These are phyloP conservation scores for Strobilomyces confusus DNA, from an alignment of 768 basidiomycete species.

Conservation along the genomic window DNA sequence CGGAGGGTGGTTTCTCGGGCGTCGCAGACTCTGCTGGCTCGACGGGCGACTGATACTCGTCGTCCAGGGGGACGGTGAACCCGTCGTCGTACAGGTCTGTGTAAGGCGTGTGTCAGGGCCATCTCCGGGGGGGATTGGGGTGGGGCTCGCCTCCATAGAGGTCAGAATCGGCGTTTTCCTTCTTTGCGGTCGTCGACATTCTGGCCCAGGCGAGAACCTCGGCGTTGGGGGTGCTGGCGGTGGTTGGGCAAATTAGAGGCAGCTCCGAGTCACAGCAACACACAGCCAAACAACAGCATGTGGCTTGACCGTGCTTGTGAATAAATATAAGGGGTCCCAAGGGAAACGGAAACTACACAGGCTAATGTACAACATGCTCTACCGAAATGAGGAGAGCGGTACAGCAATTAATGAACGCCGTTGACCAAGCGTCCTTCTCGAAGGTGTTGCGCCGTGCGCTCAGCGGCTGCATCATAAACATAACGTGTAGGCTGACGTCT, in stretches of 20 bases:
- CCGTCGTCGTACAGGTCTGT: slow-evolving; percentile 54
- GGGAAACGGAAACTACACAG: slow-evolving; percentile 11
- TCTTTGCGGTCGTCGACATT: slow-evolving; percentile 23
- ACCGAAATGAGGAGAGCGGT: not conserved
- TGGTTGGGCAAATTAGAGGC: slow-evolving; percentile 7
- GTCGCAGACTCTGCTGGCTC: slow-evolving; percentile 21
- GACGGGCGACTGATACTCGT: slow-evolving; percentile 29
- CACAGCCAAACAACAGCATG: slow-evolving; percentile 27
- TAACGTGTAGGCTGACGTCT: slow-evolving; percentile 56
- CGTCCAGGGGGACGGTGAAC: slow-evolving; percentile 31
- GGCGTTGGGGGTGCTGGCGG: not conserved
- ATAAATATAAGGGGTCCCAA: slow-evolving; percentile 24
- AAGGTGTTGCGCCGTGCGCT: slow-evolving; percentile 63
- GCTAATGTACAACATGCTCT: slow-evolving; percentile 27
- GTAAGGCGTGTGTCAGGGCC: slow-evolving; percentile 3
- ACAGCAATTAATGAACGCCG: slow-evolving; percentile 41
- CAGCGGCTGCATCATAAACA: slow-evolving; percentile 92
- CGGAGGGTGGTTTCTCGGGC: slow-evolving; percentile 14
- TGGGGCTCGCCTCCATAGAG: slow-evolving; percentile 43
- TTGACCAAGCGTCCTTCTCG: slow-evolving; percentile 42
- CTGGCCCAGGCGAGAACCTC: not conserved
- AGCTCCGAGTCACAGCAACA: slow-evolving; percentile 2
- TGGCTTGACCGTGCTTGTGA: not conserved
- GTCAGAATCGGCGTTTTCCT: slow-evolving; percentile 36
- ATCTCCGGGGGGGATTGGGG: not conserved